Evolutionary conservation across 2,329 filamentous ascomycete genomes (phyloP).

Genomic region (Epichloe sibirici): DNA sequence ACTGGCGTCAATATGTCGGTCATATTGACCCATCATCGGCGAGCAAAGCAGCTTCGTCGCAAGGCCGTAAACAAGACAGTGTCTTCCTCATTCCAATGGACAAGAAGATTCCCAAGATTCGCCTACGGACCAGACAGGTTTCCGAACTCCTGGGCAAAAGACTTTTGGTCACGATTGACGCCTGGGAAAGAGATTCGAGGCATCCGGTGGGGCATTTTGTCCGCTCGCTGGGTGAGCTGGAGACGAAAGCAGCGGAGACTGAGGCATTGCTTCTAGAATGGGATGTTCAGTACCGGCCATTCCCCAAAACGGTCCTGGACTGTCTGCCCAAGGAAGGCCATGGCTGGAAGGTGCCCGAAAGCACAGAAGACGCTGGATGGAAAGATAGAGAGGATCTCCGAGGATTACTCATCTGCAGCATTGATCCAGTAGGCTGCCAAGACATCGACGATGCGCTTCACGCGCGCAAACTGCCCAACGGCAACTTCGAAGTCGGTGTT

Average conservation of each 20-base stretch:
- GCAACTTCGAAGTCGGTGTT: conserved; percentile 90
- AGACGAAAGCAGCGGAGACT: conserved; percentile 95
- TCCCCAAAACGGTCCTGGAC: conserved; percentile 89
- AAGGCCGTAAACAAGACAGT: conserved; percentile 76
- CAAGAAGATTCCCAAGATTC: conserved; percentile 92
- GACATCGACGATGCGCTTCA: conserved; percentile 98
- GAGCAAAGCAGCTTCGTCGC: conserved; percentile 56
- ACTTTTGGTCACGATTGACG: conserved; percentile 84
- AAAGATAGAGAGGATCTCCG: conserved; percentile 72
- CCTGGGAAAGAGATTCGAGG: conserved; percentile 86
- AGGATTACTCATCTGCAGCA: conserved; percentile 85
- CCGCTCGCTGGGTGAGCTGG: conserved; percentile 80
- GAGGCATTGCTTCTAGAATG: conserved; percentile 89
- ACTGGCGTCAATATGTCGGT: conserved; percentile 96
- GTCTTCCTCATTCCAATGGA: conserved; percentile 98
- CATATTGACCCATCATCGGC: conserved; percentile 85
- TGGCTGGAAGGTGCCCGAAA: conserved; percentile 82
- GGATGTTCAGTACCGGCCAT: conserved; percentile 95
- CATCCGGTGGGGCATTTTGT: conserved; percentile 93
- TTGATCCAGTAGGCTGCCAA: conserved; percentile 89
- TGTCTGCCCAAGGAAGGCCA: conserved; percentile 87
- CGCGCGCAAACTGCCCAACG: conserved; percentile 71
- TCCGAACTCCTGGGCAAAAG: conserved; percentile 82
- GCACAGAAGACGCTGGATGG: conserved; percentile 74
- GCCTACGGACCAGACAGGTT: conserved; percentile 81